Base-by-base conservation (phyloP, 2,329 filamentous ascomycete species). In the Arthrobotrys musiformis region DNA sequence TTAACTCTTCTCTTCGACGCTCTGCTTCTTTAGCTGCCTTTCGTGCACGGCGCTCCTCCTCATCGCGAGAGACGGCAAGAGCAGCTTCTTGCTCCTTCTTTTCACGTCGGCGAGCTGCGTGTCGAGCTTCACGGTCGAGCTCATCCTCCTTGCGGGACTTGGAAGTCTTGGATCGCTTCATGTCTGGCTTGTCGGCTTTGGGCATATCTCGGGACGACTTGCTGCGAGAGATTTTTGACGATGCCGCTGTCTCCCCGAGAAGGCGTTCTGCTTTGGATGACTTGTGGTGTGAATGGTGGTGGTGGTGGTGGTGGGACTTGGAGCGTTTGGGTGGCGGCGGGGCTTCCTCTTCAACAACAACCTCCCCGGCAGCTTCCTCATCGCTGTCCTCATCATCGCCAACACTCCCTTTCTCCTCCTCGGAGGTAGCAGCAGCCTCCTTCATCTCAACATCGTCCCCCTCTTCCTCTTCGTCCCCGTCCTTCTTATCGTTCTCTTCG, bases 121-220 rank as follows among this genome's bases (percentile, higher is more conserved):
- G 73, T 37, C 73, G 73, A 15, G 73, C 73, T 42, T 69, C 73
- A 44, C 66, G 73, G 24, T 77, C 73, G n/a, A 46, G 40, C 13
- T 77, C 73, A 24, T 77, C 73, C 15, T 77, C 73, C n/a, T 77
- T 77, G 19, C 66, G 73, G 13, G 73, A 66, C n/a, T 62, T 61
- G 37, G 66, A 70, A 42, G 73, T 77, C 44, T 77, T 77, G 19
- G 73, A 77, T 33, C 73, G 73, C 42, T 70, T 70, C 56, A 77
- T 50, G 15, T 77, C 73, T 40, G 73, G 61, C 52, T 46, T 70
- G 2, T 58, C 54, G 19, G 54, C n/a, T n/a, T 40, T 58, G 6
- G 73, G 73, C 50, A 66, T 66, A 4, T 77, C 73, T 67, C 54
- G 66, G 33, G 54, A 58, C 46, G 73, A 77, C 48, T 62, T 70